phyloP scores from a whole-genome alignment of 371 early-diverging fungal genomes.

The Capillidium heterosporum region DNA sequence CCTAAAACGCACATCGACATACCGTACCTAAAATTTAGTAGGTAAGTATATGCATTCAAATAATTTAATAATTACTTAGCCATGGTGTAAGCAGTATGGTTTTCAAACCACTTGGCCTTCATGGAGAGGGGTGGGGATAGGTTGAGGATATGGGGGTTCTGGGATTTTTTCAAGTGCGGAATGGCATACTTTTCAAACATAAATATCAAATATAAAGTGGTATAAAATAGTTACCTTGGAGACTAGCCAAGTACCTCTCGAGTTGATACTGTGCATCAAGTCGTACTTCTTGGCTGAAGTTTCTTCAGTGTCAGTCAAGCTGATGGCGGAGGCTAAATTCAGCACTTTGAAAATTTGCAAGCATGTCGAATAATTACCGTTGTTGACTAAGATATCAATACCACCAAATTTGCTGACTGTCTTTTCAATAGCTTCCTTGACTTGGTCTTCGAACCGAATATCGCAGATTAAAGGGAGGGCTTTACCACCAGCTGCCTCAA shows the following conservation, averaged over 20 bases:
- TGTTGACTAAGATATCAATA: slow-evolving; percentile 65
- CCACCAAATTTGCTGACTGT: slow-evolving; percentile 47
- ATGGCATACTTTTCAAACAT: slow-evolving; percentile 20
- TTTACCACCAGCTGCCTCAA: slow-evolving; percentile 50
- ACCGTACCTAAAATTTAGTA: slow-evolving; percentile 14
- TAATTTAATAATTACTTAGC: slow-evolving; percentile 28
- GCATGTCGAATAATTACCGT: slow-evolving; percentile 14
- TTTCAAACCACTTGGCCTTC: slow-evolving; percentile 42
- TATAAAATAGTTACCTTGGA: slow-evolving; percentile 36
- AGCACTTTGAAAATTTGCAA: neutral
- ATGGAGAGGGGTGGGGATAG: slow-evolving; percentile 52
- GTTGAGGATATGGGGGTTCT: slow-evolving; percentile 52
- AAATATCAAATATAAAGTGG: neutral
- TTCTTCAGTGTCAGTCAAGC: slow-evolving; percentile 34
- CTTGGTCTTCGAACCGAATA: slow-evolving; percentile 56
- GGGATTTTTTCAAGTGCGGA: slow-evolving; percentile 28
- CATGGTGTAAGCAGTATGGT: slow-evolving; percentile 53
- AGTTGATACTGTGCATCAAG: slow-evolving; percentile 63
- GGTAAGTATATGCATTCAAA: neutral
- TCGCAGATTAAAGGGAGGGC: slow-evolving; percentile 63
- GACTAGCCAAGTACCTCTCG: slow-evolving; percentile 61
- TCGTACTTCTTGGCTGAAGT: slow-evolving; percentile 53
- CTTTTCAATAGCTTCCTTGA: slow-evolving; percentile 36
- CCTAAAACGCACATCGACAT: slow-evolving; percentile 61
- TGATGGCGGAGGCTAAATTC: slow-evolving; percentile 40